phyloP scores from a whole-genome alignment of 108 stramenopile genomes.

The Nitzschia inconspicua region DNA sequence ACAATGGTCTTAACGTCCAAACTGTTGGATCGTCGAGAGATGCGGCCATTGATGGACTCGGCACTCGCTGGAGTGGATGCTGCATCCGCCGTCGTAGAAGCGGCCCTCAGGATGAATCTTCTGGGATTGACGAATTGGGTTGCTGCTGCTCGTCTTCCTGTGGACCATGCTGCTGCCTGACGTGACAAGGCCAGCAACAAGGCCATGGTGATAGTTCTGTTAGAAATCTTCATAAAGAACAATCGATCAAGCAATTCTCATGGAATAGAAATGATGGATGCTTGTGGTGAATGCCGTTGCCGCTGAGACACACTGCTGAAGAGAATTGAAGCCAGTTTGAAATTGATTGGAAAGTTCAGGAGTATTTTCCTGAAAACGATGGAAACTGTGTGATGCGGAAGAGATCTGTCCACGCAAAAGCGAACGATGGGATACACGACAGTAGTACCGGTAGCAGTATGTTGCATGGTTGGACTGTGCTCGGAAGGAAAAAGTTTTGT shows the following conservation, averaged over 20 bases:
- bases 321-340: too few species aligned
- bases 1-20: conserved; percentile 65
- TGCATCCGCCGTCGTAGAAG: conserved; percentile 1
- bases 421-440: too few species aligned
- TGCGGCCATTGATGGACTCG: conserved; percentile 8
- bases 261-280: too few species aligned
- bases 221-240: background rate
- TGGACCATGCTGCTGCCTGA: conserved; percentile 20
- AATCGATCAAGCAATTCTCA: background rate
- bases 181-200: conserved; percentile 17
- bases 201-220: background rate
- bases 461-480: too few species aligned
- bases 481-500: too few species aligned
- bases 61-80: background rate
- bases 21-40: conserved; percentile 49
- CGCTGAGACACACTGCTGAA: too few species aligned
- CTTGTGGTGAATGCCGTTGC: too few species aligned
- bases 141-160: background rate
- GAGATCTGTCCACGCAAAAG: too few species aligned
- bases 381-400: too few species aligned
- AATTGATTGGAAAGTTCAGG: too few species aligned
- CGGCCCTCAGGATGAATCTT: background rate
- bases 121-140: background rate
- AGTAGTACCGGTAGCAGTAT: too few species aligned
- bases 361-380: too few species aligned